A percentile compares a stretch with the other conserved stretches of the same genome.
Conservation (phyloP, 768 basidiomycete species). For the Lactarius akahatsu region DNA sequence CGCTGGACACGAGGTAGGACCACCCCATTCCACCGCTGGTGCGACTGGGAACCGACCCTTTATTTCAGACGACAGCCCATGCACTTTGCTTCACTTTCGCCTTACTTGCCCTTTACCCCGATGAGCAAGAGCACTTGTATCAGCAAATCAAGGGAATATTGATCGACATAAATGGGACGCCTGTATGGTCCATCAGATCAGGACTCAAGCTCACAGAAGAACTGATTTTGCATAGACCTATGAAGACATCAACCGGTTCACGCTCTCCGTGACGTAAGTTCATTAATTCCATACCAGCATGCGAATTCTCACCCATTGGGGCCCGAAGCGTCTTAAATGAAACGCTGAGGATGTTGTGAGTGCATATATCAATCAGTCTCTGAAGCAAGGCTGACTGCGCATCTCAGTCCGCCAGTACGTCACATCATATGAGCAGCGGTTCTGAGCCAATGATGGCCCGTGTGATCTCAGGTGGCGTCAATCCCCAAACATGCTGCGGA, state of each 20-base stretch:
- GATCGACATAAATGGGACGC: constrained; percentile 32
- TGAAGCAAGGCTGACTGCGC: neutral
- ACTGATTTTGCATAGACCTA: constrained; percentile 27
- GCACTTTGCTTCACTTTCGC: constrained; percentile 42
- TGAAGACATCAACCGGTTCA: constrained; percentile 30
- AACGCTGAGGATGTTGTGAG: constrained; percentile 44
- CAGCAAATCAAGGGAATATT: constrained; percentile 39
- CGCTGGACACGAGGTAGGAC: constrained; percentile 37
- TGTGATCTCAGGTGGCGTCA: constrained; percentile 40
- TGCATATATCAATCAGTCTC: neutral
- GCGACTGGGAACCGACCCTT: neutral
- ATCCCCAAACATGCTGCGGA: constrained; percentile 49
- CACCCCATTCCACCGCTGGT: neutral
- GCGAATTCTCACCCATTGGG: neutral
- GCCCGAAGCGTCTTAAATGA: constrained; percentile 48
- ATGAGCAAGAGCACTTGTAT: constrained; percentile 44
- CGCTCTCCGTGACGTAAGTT: constrained; percentile 27
- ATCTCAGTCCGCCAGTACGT: constrained; percentile 18
- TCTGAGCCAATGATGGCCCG: neutral
- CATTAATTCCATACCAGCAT: no score
- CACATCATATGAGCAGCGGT: neutral
- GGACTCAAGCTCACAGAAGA: neutral
- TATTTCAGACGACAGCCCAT: constrained; percentile 39
- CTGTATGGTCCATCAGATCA: constrained; percentile 4
- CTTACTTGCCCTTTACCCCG: constrained; percentile 43